phyloP scores from a whole-genome alignment of 495 filamentous ascomycete genomes.

The Trichoderma reesei region DNA sequence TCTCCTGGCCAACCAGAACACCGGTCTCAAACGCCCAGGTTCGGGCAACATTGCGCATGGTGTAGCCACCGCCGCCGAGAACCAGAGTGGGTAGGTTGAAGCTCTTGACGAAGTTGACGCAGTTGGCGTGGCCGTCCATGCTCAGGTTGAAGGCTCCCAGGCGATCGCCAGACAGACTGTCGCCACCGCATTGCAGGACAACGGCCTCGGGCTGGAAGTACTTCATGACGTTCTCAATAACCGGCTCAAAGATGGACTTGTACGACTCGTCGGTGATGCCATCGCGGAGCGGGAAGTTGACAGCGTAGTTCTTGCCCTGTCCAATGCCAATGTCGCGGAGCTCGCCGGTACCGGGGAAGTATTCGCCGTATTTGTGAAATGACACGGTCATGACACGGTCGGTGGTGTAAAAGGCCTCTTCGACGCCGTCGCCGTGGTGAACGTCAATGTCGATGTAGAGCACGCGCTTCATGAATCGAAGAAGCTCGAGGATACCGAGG shows the following conservation, averaged over 20 bases:
- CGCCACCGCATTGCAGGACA: conserved; percentile 93
- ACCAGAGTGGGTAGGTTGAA: conserved; percentile 88
- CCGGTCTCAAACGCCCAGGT: conserved; percentile 98
- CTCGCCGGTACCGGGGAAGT: conserved; percentile 95
- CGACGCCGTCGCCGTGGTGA: conserved; percentile 94
- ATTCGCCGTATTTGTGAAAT: conserved; percentile 98
- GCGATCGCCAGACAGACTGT: conserved; percentile 88
- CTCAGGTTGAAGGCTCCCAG: conserved; percentile 97
- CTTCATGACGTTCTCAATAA: conserved; percentile 89
- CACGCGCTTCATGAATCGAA: conserved; percentile 80
- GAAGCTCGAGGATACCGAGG: conserved; percentile 80
- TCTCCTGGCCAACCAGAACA: conserved; percentile 68
- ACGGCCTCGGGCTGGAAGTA: conserved; percentile 92
- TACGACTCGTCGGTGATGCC: conserved; percentile 91
- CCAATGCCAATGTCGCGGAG: conserved; percentile 93
- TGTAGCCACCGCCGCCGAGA: conserved; percentile 92
- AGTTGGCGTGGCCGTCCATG: conserved; percentile 96
- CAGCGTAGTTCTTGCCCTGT: conserved; percentile 82
- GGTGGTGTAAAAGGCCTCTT: conserved; percentile 93
- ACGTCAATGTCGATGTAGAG: conserved; percentile 98
- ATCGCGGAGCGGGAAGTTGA: conserved; percentile 94
- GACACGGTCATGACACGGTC: conserved; percentile 94
- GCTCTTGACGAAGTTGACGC: conserved; percentile 87
- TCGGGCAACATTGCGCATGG: conserved; percentile 95
- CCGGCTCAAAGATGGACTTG: conserved; percentile 90